Evolutionary conservation across 768 basidiomycete species (phyloP), one percentile per base, ranked within the genome.

Genomic region (Arthromyces matolae): DNA sequence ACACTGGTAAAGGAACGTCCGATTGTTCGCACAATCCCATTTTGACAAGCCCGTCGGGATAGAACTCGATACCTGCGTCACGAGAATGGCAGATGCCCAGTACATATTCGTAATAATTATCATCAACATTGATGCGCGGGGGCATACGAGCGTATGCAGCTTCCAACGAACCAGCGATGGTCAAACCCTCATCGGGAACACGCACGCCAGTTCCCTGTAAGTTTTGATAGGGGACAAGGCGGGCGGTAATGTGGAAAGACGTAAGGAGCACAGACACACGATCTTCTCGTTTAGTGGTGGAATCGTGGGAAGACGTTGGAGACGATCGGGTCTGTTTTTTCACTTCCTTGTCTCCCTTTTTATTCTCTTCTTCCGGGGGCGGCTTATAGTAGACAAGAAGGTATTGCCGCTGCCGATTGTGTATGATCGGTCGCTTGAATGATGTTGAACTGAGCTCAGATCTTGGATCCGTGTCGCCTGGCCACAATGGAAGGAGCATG

Each of bases 401-500:
- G 57, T 86, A 92, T 47, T 78, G 78, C 1, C 86, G 76, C 24
- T 80, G 70, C 44, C 79, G 73, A 31, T 77, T 60, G 1, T 77
- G 72, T 29, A 79, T 66, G 22, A 61, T 36, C 10, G 76, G 70
- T 25, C 66, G 56, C 4, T 62, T 36, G 49, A 59, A 69, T 16
- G 63, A 66, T 8, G 46, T 29, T 18, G 40, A 55, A 55, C 60
- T 60, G 48, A 50, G 49, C 38, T 60, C 52, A 36, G 70, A 66
- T 25, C 60, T 56, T 0, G 76, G 59, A 61, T 87, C 86, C 1
- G 80, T 86, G 54, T 86, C 84, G 14, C 83, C 78, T 8, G 84
- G 81, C 88, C 89, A 92, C n/a, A 92, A 71, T 13, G 89, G 89
- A 14, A 92, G 71, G 20, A 90, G 75, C 89, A 92, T 91, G 62